Evolutionary conservation across 2,329 filamentous ascomycete species (phyloP), one percentile per base, ranked within the genome.

Genomic region (Colletotrichum musae): DNA sequence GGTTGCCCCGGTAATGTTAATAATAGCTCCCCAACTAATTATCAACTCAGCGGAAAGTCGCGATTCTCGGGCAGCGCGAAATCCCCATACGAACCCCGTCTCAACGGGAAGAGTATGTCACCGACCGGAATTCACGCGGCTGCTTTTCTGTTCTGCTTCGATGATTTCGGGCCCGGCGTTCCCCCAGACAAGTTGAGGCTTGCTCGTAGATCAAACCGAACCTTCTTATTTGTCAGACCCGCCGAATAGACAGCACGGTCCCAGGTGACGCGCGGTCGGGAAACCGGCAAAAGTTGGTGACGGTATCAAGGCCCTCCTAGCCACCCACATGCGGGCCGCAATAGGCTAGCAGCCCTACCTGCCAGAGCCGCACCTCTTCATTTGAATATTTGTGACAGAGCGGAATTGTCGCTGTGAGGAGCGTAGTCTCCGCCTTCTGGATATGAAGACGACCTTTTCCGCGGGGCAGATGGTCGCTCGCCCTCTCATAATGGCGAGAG

Each of bases 191-290:
- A 32, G 39, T 58, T 41, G 28, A 66, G 56, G 16, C 16, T 1
- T 21, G 24, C 39, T n/a, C 36, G 50, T 12, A 26, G 50, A 51
- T 56, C 43, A 65, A 56, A 52, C 66, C 18, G 52, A 56, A 56
- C 50, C 10, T 26, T 56, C 7, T 32, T 10, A 60, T 51, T 56
- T 50, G 24, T 51, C 53, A 56, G 50, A 59, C 18, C 32, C 36
- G 48, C 58, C 52, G 36, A 10, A 36, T 36, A 10, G 32, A 36
- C 32, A 10, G 10, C 7, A 36, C 10, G 32, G 32, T 36, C 43
- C 16, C 41, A 26, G 13, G 41, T 51, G 43, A 59, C 41, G 50
- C 54, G 43, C 41, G 13, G 48, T 28, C 61, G 66, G 54, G 10
- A 65, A 26, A 36, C 6, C 48, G 61, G 43, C 61, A 28, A 9